Evolutionary conservation across 331 rosid genomes (phyloP).

Genomic region (Arachis monticola): DNA sequence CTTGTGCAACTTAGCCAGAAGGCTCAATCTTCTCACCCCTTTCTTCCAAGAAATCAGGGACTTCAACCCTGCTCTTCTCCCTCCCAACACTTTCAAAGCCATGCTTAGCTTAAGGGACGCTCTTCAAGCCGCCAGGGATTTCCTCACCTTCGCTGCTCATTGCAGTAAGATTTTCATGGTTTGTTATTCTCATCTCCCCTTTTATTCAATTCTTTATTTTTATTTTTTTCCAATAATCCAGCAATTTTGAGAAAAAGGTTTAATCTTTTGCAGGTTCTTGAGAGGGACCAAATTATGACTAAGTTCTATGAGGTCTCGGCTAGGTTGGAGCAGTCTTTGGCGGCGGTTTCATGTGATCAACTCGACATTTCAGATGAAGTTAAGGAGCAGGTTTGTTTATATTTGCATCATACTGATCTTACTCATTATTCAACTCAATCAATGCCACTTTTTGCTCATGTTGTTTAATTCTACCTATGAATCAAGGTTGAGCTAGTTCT

Average conservation of each 20-base stretch:
- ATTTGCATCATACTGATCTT: slow-evolving; percentile 5
- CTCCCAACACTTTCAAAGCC: slow-evolving; percentile 55
- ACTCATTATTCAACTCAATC: neutral
- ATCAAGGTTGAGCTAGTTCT: slow-evolving; percentile 93
- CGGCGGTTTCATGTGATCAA: slow-evolving; percentile 65
- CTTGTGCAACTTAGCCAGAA: slow-evolving; percentile 79
- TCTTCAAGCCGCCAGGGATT: slow-evolving; percentile 65
- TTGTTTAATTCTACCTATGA: slow-evolving; percentile 10
- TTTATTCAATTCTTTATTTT: slow-evolving; percentile 18
- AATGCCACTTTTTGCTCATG: slow-evolving; percentile 11
- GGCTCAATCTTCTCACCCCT: slow-evolving; percentile 86
- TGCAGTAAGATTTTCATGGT: slow-evolving; percentile 95
- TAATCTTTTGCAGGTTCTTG: slow-evolving; percentile 62
- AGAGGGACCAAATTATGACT: slow-evolving; percentile 73
- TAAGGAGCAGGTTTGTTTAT: slow-evolving; percentile 80
- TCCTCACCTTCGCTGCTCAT: slow-evolving; percentile 77
- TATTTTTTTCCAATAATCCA: neutral
- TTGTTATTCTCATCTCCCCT: slow-evolving; percentile 39
- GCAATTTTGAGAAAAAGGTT: neutral
- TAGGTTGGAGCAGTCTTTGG: slow-evolving; percentile 75
- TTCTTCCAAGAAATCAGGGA: slow-evolving; percentile 94
- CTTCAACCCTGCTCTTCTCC: slow-evolving; percentile 47
- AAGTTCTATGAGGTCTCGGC: slow-evolving; percentile 72
- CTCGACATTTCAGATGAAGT: slow-evolving; percentile 98
- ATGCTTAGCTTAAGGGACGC: slow-evolving; percentile 62